Evolutionary conservation across 495 filamentous ascomycete genomes (phyloP).

Genomic region (Lasiosphaeria ovina): DNA sequence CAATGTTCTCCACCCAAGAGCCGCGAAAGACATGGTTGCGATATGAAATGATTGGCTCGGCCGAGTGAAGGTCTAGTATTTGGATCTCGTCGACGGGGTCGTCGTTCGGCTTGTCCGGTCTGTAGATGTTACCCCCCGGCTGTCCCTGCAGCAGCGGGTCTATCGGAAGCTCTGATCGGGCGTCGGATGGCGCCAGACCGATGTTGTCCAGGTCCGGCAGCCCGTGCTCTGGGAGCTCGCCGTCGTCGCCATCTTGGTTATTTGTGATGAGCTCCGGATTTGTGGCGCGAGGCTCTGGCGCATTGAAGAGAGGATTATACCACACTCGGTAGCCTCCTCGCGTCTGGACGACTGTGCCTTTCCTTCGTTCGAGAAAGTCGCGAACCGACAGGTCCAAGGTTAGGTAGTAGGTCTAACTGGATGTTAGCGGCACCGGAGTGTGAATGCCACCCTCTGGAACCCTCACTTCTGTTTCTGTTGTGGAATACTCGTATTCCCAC

Average conservation of each 20-base stretch:
- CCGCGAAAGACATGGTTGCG: constrained; percentile 71
- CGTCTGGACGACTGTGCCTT: constrained; percentile 30
- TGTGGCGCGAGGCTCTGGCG: constrained; percentile 18
- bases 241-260: constrained; percentile 32
- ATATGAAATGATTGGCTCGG: constrained; percentile 71
- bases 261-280: constrained; percentile 26
- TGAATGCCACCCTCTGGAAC: background rate
- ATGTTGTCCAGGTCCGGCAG: constrained; percentile 30
- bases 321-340: constrained; percentile 35
- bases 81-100: constrained; percentile 54
- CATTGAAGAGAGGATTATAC: constrained; percentile 37
- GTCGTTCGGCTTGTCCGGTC: constrained; percentile 1
- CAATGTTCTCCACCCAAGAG: constrained; percentile 72
- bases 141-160: constrained; percentile 18
- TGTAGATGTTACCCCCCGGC: constrained; percentile 4
- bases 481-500: constrained; percentile 60
- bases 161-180: constrained; percentile 14
- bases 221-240: constrained; percentile 25
- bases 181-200: constrained; percentile 15
- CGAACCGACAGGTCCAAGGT: constrained; percentile 55
- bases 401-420: constrained; percentile 51
- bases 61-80: constrained; percentile 72
- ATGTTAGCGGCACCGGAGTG: background rate
- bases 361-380: constrained; percentile 39
- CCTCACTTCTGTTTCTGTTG: constrained; percentile 52